Conservation (phyloP, 2,329 filamentous ascomycete species). For the Macrophomina pseudophaseolina region DNA sequence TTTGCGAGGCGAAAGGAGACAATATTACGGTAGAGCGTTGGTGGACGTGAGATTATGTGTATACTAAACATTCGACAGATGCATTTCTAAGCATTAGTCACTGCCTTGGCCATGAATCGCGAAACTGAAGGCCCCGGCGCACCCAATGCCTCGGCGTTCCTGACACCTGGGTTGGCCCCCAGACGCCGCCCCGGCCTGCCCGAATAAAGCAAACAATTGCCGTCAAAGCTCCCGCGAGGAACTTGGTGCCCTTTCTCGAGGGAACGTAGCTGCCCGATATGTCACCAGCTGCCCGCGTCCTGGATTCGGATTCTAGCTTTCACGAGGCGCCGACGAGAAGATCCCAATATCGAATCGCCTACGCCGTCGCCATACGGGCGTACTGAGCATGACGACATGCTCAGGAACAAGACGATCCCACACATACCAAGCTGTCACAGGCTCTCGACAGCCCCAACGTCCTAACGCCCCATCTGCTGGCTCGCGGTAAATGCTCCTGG, state of each 20-base stretch:
- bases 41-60: constrained; percentile 4
- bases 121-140: not conserved
- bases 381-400: constrained; percentile 1
- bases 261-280: constrained; percentile 16
- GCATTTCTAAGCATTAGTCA: constrained; percentile 25
- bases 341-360: constrained; percentile 18
- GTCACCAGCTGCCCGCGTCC: constrained; percentile 8
- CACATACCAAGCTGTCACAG: constrained; percentile 9
- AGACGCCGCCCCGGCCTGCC: not conserved
- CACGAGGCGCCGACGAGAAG: constrained; percentile 10
- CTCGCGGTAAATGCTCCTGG: not conserved
- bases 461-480: not conserved
- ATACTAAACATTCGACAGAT: constrained; percentile 20
- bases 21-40: not conserved
- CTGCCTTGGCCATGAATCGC: not conserved
- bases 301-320: not conserved
- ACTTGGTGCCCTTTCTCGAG: constrained; percentile 2
- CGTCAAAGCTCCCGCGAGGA: constrained; percentile 9
- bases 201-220: constrained; percentile 6
- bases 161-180: constrained; percentile 3
- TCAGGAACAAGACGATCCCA: constrained; percentile 7
- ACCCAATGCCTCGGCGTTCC: not conserved
- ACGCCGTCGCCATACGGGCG: not conserved
- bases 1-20: not conserved
- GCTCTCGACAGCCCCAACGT: not conserved